Conservation (phyloP, 257 asterid genomes). For the Primulina tabacum region DNA sequence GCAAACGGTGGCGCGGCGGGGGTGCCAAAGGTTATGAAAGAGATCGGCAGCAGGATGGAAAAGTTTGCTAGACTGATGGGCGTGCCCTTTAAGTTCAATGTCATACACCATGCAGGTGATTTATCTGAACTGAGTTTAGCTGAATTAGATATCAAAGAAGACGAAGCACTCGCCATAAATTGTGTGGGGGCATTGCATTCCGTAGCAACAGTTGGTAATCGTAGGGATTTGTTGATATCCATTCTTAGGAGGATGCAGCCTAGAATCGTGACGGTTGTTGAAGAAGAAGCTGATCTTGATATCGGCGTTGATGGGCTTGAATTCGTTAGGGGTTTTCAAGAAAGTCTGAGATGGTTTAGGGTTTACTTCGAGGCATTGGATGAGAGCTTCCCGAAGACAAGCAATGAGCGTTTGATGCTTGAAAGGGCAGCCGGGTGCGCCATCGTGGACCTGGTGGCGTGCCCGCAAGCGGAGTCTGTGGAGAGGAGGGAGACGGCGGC, state of each 20-base stretch:
- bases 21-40: conserved; percentile 75
- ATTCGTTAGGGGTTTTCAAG: conserved; percentile 64
- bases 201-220: conserved; percentile 39
- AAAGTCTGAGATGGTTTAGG: conserved; percentile 88
- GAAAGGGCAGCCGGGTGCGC: conserved; percentile 89
- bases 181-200: conserved; percentile 73
- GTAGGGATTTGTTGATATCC: conserved; percentile 54
- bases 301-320: conserved; percentile 58
- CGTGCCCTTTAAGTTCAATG: conserved; percentile 71
- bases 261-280: conserved; percentile 66
- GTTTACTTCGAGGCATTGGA: conserved; percentile 86
- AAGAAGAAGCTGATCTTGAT: conserved; percentile 90
- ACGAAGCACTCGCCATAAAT: conserved; percentile 75
- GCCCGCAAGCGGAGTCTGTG: conserved; percentile 56
- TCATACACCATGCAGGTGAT: conserved; percentile 70
- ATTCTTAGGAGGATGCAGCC: conserved; percentile 61
- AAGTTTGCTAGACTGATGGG: conserved; percentile 97
- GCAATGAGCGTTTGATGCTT: conserved; percentile 87
- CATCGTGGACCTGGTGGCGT: conserved; percentile 76
- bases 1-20: conserved; percentile 29
- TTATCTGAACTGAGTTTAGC: conserved; percentile 57
- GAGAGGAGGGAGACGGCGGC: conserved; percentile 83
- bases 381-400: conserved; percentile 61
- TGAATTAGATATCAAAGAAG: conserved; percentile 56
- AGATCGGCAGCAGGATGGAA: conserved; percentile 80